Percentiles rank a stretch among this genome's conserved stretches.
Conservation (phyloP, 75 land plant species). For the Picea sitchensis region DNA sequence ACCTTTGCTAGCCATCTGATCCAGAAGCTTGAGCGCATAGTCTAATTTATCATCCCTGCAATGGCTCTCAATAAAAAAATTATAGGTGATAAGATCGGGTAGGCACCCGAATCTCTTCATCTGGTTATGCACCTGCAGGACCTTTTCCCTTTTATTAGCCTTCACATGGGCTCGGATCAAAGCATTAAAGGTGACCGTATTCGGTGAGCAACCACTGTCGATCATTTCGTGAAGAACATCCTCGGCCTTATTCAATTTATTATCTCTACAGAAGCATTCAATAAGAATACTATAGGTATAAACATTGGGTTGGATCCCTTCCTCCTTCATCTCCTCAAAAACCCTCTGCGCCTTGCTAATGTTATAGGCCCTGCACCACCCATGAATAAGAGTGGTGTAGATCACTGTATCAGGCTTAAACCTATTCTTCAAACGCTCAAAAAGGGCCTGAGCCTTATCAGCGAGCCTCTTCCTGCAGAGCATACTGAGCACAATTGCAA, state of each 20-base stretch:
- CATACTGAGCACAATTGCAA: slow-evolving; percentile 40
- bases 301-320: slow-evolving; percentile 66
- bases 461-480: slow-evolving; percentile 53
- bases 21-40: slow-evolving; percentile 54
- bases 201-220: slow-evolving; percentile 40
- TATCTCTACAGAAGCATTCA: slow-evolving; percentile 61
- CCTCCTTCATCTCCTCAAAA: slow-evolving; percentile 64
- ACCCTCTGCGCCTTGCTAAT: slow-evolving; percentile 57
- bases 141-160: slow-evolving; percentile 65
- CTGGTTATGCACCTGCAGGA: slow-evolving; percentile 56
- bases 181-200: slow-evolving; percentile 70
- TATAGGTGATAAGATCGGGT: slow-evolving; percentile 78
- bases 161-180: slow-evolving; percentile 78
- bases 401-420: slow-evolving; percentile 63
- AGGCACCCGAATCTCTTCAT: slow-evolving; percentile 55
- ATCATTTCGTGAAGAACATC: slow-evolving; percentile 77
- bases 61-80: slow-evolving; percentile 62
- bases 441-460: slow-evolving; percentile 64
- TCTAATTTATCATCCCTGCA: slow-evolving; percentile 51
- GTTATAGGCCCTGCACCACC: slow-evolving; percentile 63
- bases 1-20: slow-evolving; percentile 60
- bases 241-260: slow-evolving; percentile 56
- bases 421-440: slow-evolving; percentile 47
- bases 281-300: slow-evolving; percentile 71
- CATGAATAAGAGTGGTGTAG: slow-evolving; percentile 65